These are phyloP conservation scores for Spatholobus suberectus DNA, from an alignment of 306 rosid species.

Conservation along the genomic window DNA sequence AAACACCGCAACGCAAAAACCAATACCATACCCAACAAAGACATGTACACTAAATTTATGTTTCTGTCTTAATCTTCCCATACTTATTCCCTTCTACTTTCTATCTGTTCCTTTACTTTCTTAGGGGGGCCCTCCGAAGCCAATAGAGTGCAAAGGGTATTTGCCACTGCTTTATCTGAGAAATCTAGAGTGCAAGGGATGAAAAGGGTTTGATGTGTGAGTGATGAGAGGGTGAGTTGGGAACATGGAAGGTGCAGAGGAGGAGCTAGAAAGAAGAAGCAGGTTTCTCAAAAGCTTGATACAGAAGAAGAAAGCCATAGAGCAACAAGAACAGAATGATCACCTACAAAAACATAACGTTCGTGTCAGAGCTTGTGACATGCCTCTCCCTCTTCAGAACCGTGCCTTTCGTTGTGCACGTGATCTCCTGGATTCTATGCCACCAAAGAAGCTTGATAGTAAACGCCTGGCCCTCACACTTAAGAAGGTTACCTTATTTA, in stretches of 20 bases:
- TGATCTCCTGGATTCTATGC: slow-evolving; percentile 76
- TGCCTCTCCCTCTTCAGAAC: slow-evolving; percentile 76
- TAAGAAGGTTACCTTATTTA: slow-evolving; percentile 66
- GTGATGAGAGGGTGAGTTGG: slow-evolving; percentile 40
- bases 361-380: slow-evolving; percentile 77
- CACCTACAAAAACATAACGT: slow-evolving; percentile 46
- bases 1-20: slow-evolving; percentile 21
- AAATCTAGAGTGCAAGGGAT: neutral
- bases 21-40: slow-evolving; percentile 41
- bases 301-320: slow-evolving; percentile 80
- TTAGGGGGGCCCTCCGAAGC: slow-evolving; percentile 42
- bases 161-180: slow-evolving; percentile 43
- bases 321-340: slow-evolving; percentile 67
- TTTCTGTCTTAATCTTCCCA: slow-evolving; percentile 21
- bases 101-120: slow-evolving; percentile 21
- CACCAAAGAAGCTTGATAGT: slow-evolving; percentile 83
- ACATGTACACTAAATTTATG: neutral
- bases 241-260: slow-evolving; percentile 75
- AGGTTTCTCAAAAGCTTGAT: slow-evolving; percentile 75
- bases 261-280: slow-evolving; percentile 91
- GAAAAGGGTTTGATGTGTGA: slow-evolving; percentile 18
- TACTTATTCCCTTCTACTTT: neutral
- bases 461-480: slow-evolving; percentile 84
- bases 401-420: slow-evolving; percentile 81
- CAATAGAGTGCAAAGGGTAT: slow-evolving; percentile 42